Base-by-base conservation (phyloP, 257 asterid species). In the Solanum medicagineum region DNA sequence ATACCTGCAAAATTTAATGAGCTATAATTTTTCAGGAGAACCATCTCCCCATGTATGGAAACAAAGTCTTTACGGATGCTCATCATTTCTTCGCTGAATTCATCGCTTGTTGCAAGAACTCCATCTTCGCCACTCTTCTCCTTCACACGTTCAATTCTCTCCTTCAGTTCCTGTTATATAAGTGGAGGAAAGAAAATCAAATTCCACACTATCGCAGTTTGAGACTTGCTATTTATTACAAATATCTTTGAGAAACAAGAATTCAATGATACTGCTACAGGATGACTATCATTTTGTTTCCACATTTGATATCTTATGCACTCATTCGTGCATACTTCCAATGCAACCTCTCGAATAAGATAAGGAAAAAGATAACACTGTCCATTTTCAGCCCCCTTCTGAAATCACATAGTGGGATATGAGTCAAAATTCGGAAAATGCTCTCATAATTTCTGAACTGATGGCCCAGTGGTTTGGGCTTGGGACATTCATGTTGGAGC, bases 1-100 rank as follows among this genome's bases (percentile, higher is more conserved):
- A 83, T 89, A 94, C 99, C 99, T 86, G 98, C 98, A 89, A 95
- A 92, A 90, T 97, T 97, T 57, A 97, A 93, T 84, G 98, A 92
- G 93, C 99, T 94, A 83, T 95, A 97, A 87, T 90, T 94, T 89
- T 95, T 91, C 7, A 97, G 94, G 84, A 97, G 98, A 87, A 97
- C 92, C 98, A 95, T 95, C 90, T 97, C 98, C 24, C 99, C 98
- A 81, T 95, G 98, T 81, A 95, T 95, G 62, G 93, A 83, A 42
- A 97, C 98, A 74, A 93, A 92, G 90, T 95, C 97, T 87, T 86
- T 92, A 40, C 95, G 95, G 85, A 95, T 92, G 81, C 85, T 89
- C 89, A 92, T 92, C 93, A 90, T 90, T 87, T 91, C 94, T 84
- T 91, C 90, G 15, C 93, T 90, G 84, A 93, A 93, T 85, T 92